Conservation (phyloP, 2,329 filamentous ascomycete species). For the Bretziella fagacearum region DNA sequence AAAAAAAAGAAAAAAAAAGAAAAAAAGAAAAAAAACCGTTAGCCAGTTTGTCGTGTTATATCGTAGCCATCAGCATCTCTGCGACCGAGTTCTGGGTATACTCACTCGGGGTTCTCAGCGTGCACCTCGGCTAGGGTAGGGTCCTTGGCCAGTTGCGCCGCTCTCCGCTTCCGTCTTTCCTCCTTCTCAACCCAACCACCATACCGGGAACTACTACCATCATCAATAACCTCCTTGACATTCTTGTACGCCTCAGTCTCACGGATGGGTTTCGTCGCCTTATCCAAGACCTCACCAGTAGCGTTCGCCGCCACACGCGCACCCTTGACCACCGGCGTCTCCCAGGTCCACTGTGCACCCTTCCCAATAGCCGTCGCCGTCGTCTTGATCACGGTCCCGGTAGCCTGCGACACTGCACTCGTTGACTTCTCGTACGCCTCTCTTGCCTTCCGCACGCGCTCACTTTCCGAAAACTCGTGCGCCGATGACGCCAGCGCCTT, state of each 20-base stretch:
- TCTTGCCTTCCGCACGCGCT: conserved; percentile 69
- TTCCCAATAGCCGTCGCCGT: conserved; percentile 80
- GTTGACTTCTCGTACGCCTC: conserved; percentile 78
- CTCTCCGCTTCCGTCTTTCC: conserved; percentile 66
- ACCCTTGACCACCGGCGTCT: conserved; percentile 82
- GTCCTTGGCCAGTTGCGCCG: conserved; percentile 48
- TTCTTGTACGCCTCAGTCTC: conserved; percentile 90
- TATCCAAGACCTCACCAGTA: conserved; percentile 76
- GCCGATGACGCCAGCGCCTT: conserved; percentile 82
- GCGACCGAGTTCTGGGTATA: conserved; percentile 16
- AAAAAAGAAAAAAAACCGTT: too few relatives aligned
- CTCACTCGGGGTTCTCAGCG: conserved; percentile 79
- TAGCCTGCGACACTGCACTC: conserved; percentile 62
- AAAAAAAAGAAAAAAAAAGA: conserved; percentile 9
- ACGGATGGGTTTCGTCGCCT: conserved; percentile 83
- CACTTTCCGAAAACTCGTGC: conserved; percentile 83
- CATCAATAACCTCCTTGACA: conserved; percentile 90
- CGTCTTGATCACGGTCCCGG: conserved; percentile 63
- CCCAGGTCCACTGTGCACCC: conserved; percentile 92
- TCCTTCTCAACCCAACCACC: conserved; percentile 96
- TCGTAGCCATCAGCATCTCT: neutral
- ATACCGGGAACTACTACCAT: conserved; percentile 88
- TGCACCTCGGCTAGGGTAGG: conserved; percentile 37
- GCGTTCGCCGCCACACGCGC: conserved; percentile 71
- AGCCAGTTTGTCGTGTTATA: neutral